Evolutionary conservation across 805 yeast genomes (phyloP).

Genomic region (Candida andamanensis): DNA sequence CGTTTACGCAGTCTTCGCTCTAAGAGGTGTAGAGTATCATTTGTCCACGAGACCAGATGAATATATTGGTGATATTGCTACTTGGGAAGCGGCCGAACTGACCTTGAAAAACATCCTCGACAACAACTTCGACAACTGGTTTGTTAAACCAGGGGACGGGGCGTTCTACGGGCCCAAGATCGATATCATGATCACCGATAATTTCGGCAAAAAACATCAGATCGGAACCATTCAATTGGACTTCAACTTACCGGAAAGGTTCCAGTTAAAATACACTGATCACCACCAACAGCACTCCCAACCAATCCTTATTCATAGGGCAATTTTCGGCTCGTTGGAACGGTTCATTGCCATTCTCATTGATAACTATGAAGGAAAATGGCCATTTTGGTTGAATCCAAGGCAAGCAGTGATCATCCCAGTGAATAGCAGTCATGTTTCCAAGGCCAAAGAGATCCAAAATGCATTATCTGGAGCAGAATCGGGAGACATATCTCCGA

Average conservation of each 20-base stretch:
- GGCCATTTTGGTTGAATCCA: slow-evolving; percentile 98
- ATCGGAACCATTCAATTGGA: slow-evolving; percentile 94
- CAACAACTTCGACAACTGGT: slow-evolving; percentile 53
- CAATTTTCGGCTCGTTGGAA: slow-evolving; percentile 92
- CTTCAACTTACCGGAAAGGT: slow-evolving; percentile 87
- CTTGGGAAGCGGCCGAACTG: slow-evolving; percentile 82
- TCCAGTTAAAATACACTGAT: slow-evolving; percentile 62
- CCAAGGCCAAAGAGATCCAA: slow-evolving; percentile 48
- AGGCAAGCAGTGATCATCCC: slow-evolving; percentile 86
- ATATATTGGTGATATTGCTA: slow-evolving; percentile 67
- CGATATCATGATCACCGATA: slow-evolving; percentile 79
- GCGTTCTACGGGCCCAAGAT: slow-evolving; percentile 97
- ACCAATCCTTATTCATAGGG: slow-evolving; percentile 96
- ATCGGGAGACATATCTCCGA: slow-evolving; percentile 39
- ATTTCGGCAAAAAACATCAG: slow-evolving; percentile 77
- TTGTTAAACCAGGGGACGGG: slow-evolving; percentile 86
- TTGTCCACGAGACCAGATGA: slow-evolving; percentile 74
- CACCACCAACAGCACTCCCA: slow-evolving; percentile 45
- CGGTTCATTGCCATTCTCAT: slow-evolving; percentile 85
- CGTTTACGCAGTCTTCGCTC: slow-evolving; percentile 66
- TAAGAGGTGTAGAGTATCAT: slow-evolving; percentile 47
- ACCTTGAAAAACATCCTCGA: slow-evolving; percentile 59
- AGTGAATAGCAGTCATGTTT: slow-evolving; percentile 56
- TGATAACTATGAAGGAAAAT: slow-evolving; percentile 85
- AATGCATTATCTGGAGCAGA: slow-evolving; percentile 43